These are phyloP conservation scores for Colletotrichum simmondsii DNA, from an alignment of 2,329 filamentous ascomycete genomes.

Conservation along the genomic window DNA sequence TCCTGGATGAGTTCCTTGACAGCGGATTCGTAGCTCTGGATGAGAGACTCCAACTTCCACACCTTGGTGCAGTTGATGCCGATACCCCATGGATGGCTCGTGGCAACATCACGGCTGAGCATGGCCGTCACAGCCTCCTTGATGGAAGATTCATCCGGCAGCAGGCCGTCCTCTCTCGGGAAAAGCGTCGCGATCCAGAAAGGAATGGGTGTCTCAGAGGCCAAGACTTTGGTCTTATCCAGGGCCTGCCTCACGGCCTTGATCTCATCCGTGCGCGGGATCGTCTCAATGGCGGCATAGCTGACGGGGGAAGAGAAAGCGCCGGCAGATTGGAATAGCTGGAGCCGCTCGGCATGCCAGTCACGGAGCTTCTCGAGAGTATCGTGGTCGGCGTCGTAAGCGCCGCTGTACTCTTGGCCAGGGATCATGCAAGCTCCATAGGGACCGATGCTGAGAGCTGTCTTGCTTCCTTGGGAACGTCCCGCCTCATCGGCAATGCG, in stretches of 20 bases:
- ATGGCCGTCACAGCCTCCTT: slow-evolving; percentile 48
- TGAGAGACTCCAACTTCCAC: slow-evolving; percentile 65
- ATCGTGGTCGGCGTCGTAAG: slow-evolving; percentile 63
- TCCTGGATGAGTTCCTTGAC: slow-evolving; percentile 50
- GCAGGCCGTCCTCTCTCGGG: slow-evolving; percentile 59
- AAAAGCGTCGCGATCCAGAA: slow-evolving; percentile 75
- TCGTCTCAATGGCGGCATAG: slow-evolving; percentile 73
- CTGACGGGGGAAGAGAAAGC: slow-evolving; percentile 53
- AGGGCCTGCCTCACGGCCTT: slow-evolving; percentile 63
- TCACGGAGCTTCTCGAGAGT: slow-evolving; percentile 54
- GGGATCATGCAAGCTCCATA: slow-evolving; percentile 76
- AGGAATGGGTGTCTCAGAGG: slow-evolving; percentile 45
- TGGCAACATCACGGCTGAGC: slow-evolving; percentile 43
- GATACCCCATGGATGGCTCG: slow-evolving; percentile 65
- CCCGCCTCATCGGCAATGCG: slow-evolving; percentile 51
- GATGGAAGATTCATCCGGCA: slow-evolving; percentile 66
- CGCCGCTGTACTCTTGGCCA: slow-evolving; percentile 72
- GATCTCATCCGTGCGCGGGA: slow-evolving; percentile 73
- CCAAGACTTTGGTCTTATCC: slow-evolving; percentile 38
- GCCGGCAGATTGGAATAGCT: slow-evolving; percentile 57
- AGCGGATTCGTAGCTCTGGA: slow-evolving; percentile 65
- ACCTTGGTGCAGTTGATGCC: slow-evolving; percentile 78
- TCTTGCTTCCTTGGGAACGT: slow-evolving; percentile 39
- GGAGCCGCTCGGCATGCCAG: slow-evolving; percentile 69
- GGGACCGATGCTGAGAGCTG: slow-evolving; percentile 72